These are phyloP conservation scores for Cenchrus americanus DNA, from an alignment of 176 grass and related monocot genomes.

Conservation along the genomic window DNA sequence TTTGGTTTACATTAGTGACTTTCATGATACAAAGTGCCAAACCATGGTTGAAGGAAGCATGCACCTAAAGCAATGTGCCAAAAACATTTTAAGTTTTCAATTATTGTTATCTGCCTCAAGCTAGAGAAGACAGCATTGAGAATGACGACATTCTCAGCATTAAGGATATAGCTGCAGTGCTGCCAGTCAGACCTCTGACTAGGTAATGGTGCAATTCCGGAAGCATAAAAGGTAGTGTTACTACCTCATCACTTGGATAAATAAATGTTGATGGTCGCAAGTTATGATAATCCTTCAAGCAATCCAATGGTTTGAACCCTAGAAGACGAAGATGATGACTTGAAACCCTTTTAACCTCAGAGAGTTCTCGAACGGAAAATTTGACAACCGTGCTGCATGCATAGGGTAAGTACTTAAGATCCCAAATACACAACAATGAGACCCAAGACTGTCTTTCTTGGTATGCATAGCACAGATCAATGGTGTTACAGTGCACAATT, in stretches of 20 bases:
- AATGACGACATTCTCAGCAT: conserved; percentile 14
- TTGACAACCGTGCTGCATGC: conserved; percentile 69
- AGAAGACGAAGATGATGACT: conserved; percentile 80
- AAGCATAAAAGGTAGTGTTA: conserved; percentile 10
- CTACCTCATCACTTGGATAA: conserved; percentile 92
- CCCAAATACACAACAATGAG: conserved; percentile 22
- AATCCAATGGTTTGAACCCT: conserved; percentile 92
- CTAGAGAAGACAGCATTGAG: conserved; percentile 8
- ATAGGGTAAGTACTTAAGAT: conserved; percentile 16
- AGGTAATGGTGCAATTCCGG: neutral
- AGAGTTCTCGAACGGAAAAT: conserved; percentile 77
- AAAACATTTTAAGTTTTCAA: conserved; percentile 24
- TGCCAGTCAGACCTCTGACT: neutral
- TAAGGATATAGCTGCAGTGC: neutral
- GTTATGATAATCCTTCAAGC: conserved; percentile 96
- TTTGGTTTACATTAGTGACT: conserved; percentile 25
- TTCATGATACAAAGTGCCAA: neutral
- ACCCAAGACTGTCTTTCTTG: neutral
- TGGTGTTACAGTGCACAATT: neutral
- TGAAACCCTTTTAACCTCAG: conserved; percentile 87
- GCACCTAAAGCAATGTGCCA: conserved; percentile 20
- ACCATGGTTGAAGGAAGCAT: conserved; percentile 13
- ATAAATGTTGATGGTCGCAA: conserved; percentile 88
- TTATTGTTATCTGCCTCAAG: conserved; percentile 14
- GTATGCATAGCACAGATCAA: neutral